Base-by-base conservation (phyloP, 169 alveolate genomes). In the Blepharisma undulans region DNA sequence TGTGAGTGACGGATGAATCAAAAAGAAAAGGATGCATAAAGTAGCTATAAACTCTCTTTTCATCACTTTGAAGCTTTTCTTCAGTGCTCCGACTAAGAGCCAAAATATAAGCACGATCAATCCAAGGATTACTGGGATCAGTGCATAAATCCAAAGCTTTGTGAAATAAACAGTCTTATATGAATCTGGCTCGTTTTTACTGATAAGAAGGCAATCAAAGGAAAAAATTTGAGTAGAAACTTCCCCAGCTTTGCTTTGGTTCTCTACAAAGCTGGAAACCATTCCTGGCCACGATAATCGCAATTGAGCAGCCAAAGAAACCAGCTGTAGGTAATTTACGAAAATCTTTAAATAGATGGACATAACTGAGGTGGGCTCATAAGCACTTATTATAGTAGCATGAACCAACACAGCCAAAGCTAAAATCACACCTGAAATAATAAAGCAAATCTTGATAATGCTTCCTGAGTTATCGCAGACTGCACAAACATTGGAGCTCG, bases 331-430 rank as follows among this genome's bases (percentile, higher is more conserved):
- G n/a, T 86, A 86, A 84, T 86, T 86, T 59, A 86, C 36, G 29
- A 86, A 72, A 3, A 86, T 86, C 29, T 86, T 86, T n/a, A 66
- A 71, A 25, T 86, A 72, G 30, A 86, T 72, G 6, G 91, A 86
- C n/a, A 22, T 33, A 32, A 82, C 27, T 34, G 72, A 82, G 12
- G 33, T 72, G 1, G 29, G 76, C n/a, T 82, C 34, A 22, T 34
- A 48, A 0, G 89, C 77, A 4, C 36, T 32, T 21, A n/a, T 82
- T 25, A 82, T 82, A 2, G 33, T 48, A 22, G 48, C 5, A 22
- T 3, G 34, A 5, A 32, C 60, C 16, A 82, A 22, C 6, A 33
- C 76, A 4, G 34, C 89, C 29, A 82, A 34, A 7, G 36, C 29
- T 30, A 86, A 32, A 18, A 30, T 4, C 5, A 48, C 66, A 10